These are phyloP conservation scores for Lepraria neglecta DNA, from an alignment of 495 filamentous ascomycete genomes.

Conservation along the genomic window DNA sequence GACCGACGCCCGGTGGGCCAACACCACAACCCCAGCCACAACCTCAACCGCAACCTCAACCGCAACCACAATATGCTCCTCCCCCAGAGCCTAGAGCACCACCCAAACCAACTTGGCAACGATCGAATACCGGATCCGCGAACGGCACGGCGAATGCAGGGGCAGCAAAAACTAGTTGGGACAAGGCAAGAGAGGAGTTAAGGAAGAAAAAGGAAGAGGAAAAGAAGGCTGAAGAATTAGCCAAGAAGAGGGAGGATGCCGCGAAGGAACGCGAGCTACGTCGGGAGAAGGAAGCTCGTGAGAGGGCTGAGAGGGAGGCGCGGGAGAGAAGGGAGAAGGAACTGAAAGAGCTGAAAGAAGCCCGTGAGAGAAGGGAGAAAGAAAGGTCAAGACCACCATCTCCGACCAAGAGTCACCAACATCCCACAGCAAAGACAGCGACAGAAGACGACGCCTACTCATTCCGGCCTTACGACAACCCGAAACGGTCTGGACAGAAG, in stretches of 20 bases:
- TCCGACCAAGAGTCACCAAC: constrained; percentile 49
- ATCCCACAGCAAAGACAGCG: constrained; percentile 58
- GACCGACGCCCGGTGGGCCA: constrained; percentile 26
- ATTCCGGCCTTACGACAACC: constrained; percentile 76
- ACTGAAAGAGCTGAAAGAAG: constrained; percentile 46
- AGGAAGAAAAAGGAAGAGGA: constrained; percentile 55
- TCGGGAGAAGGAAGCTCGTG: constrained; percentile 26
- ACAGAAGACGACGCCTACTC: constrained; percentile 66
- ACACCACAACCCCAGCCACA: constrained; percentile 22
- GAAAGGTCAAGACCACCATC: constrained; percentile 29
- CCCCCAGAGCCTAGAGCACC: constrained; percentile 27
- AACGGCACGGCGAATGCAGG: constrained; percentile 24
- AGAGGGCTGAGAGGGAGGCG: constrained; percentile 39
- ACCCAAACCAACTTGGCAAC: constrained; percentile 41
- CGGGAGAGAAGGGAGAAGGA: constrained; percentile 44
- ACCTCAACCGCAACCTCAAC: constrained; percentile 21
- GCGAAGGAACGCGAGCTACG: constrained; percentile 44
- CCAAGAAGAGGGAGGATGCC: constrained; percentile 59
- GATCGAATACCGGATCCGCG: constrained; percentile 33
- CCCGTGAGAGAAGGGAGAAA: constrained; percentile 44
- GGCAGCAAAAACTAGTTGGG: constrained; percentile 51
- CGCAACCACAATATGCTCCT: constrained; percentile 28
- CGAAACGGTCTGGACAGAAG: constrained; percentile 46
- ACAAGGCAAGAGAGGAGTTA: constrained; percentile 66
- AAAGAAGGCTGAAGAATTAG: constrained; percentile 45